A percentile compares a stretch with the other conserved stretches of the same genome.
Evolutionary conservation across 1,284 basidiomycete genomes (phyloP).

Genomic region (Termitomyces sp.): DNA sequence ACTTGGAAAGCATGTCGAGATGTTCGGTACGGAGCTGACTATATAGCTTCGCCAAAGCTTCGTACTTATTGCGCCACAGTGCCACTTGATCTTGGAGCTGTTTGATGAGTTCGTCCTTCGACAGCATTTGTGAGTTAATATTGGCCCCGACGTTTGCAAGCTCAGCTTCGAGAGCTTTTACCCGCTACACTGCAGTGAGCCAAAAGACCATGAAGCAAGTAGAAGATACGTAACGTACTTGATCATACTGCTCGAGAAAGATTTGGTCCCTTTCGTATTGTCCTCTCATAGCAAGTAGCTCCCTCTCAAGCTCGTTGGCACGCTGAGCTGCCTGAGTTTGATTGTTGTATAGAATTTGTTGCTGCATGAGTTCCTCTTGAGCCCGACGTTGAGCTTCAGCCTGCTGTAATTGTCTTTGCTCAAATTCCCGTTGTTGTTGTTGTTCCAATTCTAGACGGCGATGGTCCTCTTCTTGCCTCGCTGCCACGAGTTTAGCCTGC

Average conservation of each 20-base stretch:
- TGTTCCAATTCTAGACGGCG: constrained; percentile 74
- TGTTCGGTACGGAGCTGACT: constrained; percentile 97
- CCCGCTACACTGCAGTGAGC: constrained; percentile 51
- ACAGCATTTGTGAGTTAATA: constrained; percentile 81
- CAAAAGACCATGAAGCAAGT: neutral
- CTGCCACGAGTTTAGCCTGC: constrained; percentile 76
- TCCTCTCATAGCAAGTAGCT: constrained; percentile 89
- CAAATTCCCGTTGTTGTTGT: constrained; percentile 86
- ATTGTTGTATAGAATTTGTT: constrained; percentile 72
- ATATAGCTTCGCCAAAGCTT: constrained; percentile 97
- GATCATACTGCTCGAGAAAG: constrained; percentile 96
- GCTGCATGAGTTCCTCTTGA: constrained; percentile 84
- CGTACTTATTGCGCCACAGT: constrained; percentile 98
- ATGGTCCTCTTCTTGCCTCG: constrained; percentile 82
- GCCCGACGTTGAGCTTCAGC: constrained; percentile 85
- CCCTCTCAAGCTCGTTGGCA: constrained; percentile 80
- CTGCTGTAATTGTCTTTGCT: constrained; percentile 85
- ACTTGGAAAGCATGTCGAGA: constrained; percentile 94
- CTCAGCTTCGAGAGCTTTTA: constrained; percentile 95
- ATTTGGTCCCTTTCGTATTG: constrained; percentile 99
- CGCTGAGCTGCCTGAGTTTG: constrained; percentile 68
- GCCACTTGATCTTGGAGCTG: constrained; percentile 97
- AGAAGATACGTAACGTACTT: constrained; percentile 61
- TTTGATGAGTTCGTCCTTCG: constrained; percentile 94
- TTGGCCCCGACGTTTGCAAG: constrained; percentile 76